Percentiles rank a stretch among this genome's conserved stretches.
Conservation (phyloP, 2,329 filamentous ascomycete genomes). For the Lecanicillium sp. region DNA sequence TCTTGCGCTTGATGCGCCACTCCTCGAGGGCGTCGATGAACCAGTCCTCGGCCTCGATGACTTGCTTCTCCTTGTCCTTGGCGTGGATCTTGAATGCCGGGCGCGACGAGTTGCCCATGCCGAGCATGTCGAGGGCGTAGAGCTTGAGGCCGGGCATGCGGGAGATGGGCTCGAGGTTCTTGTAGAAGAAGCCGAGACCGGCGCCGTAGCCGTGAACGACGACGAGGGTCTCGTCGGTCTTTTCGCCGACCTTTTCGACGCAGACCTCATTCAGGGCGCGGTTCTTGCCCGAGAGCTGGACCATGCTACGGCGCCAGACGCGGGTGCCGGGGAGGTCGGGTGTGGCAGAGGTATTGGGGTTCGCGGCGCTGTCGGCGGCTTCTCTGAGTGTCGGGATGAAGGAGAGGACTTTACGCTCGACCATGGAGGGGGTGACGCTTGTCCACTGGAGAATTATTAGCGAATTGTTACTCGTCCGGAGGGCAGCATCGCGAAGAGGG, state of each 20-base stretch:
- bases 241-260: slow-evolving; percentile 74
- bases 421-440: slow-evolving; percentile 70
- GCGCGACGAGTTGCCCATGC: slow-evolving; percentile 84
- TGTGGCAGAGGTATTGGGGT: slow-evolving; percentile 35
- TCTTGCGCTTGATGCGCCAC: slow-evolving; percentile 82
- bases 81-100: slow-evolving; percentile 80
- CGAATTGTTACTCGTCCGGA: slow-evolving; percentile 10
- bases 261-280: slow-evolving; percentile 89
- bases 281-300: slow-evolving; percentile 77
- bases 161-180: slow-evolving; percentile 87
- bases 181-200: slow-evolving; percentile 95
- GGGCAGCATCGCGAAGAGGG: background rate
- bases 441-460: too few relatives aligned
- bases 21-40: slow-evolving; percentile 96
- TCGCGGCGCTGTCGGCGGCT: slow-evolving; percentile 60
- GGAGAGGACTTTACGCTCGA: slow-evolving; percentile 82
- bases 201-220: slow-evolving; percentile 97
- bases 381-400: slow-evolving; percentile 78
- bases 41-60: slow-evolving; percentile 86
- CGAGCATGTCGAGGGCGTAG: slow-evolving; percentile 89
- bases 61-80: slow-evolving; percentile 73
- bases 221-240: slow-evolving; percentile 78
- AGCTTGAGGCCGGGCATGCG: slow-evolving; percentile 77
- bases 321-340: slow-evolving; percentile 79
- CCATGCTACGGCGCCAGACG: slow-evolving; percentile 79